Conservation (phyloP, 2,329 filamentous ascomycete species). For the Ophiostoma sp. region DNA sequence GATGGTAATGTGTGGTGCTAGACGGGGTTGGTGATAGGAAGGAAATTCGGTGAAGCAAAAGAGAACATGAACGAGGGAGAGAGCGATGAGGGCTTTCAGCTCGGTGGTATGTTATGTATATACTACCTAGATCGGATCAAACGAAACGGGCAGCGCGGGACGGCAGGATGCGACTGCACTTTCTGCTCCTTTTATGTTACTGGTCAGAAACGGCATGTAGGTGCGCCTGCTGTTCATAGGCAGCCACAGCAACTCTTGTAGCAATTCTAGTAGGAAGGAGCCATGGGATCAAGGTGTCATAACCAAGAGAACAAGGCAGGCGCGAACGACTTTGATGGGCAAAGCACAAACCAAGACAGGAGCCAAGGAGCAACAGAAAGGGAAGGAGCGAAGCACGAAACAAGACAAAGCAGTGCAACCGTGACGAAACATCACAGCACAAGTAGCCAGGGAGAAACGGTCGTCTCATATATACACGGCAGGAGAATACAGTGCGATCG, state of each 20-base stretch:
- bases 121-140: not conserved
- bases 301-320: not conserved
- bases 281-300: not conserved
- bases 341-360: not conserved
- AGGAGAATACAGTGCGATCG: not conserved
- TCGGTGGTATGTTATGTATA: not conserved
- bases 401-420: constrained; percentile 13
- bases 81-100: not conserved
- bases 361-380: not conserved
- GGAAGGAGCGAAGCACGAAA: constrained; percentile 14
- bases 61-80: not conserved
- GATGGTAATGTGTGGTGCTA: not conserved
- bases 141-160: constrained; percentile 18
- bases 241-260: constrained; percentile 13
- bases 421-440: constrained; percentile 9
- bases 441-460: not conserved
- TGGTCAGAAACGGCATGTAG: constrained; percentile 14
- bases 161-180: constrained; percentile 12
- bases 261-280: not conserved
- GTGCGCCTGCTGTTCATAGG: constrained; percentile 15
- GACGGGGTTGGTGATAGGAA: not conserved
- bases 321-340: not conserved
- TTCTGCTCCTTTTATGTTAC: not conserved
- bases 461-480: not conserved
- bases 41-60: not conserved